These are phyloP conservation scores for Saprolegnia diclina DNA, from an alignment of 352 stramenopile species.

Conservation along the genomic window DNA sequence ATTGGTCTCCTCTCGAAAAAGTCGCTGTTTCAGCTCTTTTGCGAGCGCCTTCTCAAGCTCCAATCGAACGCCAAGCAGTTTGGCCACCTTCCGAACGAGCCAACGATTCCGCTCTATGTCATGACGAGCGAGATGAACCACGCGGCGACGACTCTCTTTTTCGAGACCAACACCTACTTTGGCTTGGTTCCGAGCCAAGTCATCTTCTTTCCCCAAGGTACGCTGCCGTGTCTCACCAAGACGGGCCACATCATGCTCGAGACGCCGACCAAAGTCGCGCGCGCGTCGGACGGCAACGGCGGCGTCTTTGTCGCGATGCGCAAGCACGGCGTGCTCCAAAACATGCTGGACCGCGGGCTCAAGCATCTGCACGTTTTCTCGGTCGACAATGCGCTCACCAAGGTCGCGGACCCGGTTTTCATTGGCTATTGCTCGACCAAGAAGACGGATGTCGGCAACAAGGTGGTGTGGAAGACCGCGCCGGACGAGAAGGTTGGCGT, in stretches of 20 bases:
- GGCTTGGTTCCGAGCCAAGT: constrained; percentile 85
- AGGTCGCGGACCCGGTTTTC: constrained; percentile 93
- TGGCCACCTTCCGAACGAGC: constrained; percentile 17
- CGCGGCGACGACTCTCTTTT: constrained; percentile 86
- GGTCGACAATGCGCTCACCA: constrained; percentile 97
- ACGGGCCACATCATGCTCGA: constrained; percentile 97
- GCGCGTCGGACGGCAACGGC: constrained; percentile 97
- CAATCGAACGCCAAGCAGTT: constrained; percentile 37
- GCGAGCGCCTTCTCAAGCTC: constrained; percentile 85
- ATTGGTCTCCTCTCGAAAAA: constrained; percentile 88
- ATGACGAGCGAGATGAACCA: constrained; percentile 98
- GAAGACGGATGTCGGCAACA: constrained; percentile 93
- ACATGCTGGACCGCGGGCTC: constrained; percentile 82
- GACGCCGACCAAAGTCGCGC: constrained; percentile 63
- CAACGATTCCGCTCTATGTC: constrained; percentile 85
- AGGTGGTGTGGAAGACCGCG: constrained; percentile 92
- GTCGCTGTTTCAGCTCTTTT: constrained; percentile 93
- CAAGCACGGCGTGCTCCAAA: constrained; percentile 76
- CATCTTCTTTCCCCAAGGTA: constrained; percentile 95
- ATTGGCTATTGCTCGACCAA: constrained; percentile 93
- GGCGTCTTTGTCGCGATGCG: constrained; percentile 76
- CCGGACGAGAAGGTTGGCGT: constrained; percentile 93
- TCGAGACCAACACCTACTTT: constrained; percentile 89
- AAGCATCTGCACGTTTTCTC: constrained; percentile 96
- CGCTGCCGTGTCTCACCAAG: constrained; percentile 91